Evolutionary conservation across 257 asterid species (phyloP).

Genomic region (Solanum etuberosum): DNA sequence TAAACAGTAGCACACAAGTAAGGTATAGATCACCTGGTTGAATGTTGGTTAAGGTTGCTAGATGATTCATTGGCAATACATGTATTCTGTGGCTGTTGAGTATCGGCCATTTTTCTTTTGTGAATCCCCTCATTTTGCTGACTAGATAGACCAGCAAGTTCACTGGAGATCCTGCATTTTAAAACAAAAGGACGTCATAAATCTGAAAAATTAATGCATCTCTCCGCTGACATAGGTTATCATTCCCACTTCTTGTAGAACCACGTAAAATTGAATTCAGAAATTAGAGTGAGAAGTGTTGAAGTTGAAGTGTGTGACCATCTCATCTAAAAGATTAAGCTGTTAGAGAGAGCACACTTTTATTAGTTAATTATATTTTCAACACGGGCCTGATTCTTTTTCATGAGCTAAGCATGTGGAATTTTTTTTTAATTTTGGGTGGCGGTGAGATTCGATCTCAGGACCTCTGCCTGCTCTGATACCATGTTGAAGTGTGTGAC

Average conservation of each 20-base stretch:
- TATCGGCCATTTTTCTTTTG: slow-evolving; percentile 25
- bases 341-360: too few relatives aligned
- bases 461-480: too few relatives aligned
- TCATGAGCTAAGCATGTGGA: too few relatives aligned
- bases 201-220: not conserved
- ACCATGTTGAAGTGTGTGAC: too few relatives aligned
- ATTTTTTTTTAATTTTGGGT: too few relatives aligned
- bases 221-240: not conserved
- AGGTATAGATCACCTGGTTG: slow-evolving; percentile 26
- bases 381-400: too few relatives aligned
- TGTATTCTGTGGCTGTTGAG: slow-evolving; percentile 10
- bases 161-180: slow-evolving; percentile 58
- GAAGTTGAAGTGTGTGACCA: too few relatives aligned
- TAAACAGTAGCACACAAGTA: not conserved
- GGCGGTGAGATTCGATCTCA: too few relatives aligned
- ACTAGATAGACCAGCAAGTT: slow-evolving; percentile 36
- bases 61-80: slow-evolving; percentile 28
- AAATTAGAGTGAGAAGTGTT: not conserved
- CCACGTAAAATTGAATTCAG: not conserved
- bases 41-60: slow-evolving; percentile 19
- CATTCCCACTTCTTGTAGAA: not conserved
- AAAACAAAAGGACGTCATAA: not conserved
- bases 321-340: too few relatives aligned
- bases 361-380: too few relatives aligned
- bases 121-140: slow-evolving; percentile 32